phyloP scores from a whole-genome alignment of 2,329 filamentous ascomycete genomes.

The Amauroascus niger region DNA sequence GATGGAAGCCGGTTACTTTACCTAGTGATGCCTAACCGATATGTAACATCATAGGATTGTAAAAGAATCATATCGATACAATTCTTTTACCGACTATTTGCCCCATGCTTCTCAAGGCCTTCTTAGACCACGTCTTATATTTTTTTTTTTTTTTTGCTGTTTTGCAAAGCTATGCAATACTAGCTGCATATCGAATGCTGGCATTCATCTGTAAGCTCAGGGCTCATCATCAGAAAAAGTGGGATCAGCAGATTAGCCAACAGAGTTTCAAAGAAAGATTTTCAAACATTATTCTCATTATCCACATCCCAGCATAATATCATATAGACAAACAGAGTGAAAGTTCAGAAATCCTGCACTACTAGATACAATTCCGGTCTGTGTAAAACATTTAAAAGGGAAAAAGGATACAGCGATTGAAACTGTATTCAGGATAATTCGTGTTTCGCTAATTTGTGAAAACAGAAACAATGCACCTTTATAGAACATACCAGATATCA shows the following conservation, averaged over 20 bases:
- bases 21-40: too few species aligned
- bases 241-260: not conserved
- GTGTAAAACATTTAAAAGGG: not conserved
- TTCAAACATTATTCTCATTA: conserved; percentile 9
- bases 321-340: conserved; percentile 9
- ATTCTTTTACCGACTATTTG: too few species aligned
- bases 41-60: too few species aligned
- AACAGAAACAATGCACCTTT: not conserved
- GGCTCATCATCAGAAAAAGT: too few species aligned
- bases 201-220: not conserved
- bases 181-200: too few species aligned
- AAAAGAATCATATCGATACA: too few species aligned
- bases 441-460: not conserved
- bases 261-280: not conserved
- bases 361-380: conserved; percentile 4
- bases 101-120: too few species aligned
- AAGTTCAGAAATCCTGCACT: not conserved
- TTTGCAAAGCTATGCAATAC: too few species aligned
- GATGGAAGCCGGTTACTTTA: too few species aligned
- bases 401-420: not conserved
- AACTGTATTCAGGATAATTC: not conserved
- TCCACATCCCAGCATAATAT: conserved; percentile 3
- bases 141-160: too few species aligned
- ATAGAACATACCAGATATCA: not conserved
- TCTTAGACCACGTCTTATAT: too few species aligned